Evolutionary conservation across 768 basidiomycete genomes (phyloP).

Genomic region (Exidia glandulosa): DNA sequence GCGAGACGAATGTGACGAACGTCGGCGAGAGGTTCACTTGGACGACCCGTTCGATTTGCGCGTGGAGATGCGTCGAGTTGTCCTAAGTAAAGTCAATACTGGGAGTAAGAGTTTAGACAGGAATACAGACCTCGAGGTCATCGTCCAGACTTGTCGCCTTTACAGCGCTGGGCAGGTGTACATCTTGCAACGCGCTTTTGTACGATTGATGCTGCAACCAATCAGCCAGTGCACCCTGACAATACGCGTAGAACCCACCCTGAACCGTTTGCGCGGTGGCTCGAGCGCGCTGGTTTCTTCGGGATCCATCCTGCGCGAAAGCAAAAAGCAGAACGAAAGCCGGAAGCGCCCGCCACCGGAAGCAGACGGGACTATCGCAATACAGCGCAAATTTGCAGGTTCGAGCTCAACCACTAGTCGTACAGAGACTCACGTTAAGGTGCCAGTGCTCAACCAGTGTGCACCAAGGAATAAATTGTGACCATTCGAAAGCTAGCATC

Average conservation of each 20-base stretch:
- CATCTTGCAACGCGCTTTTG: slow-evolving; percentile 49
- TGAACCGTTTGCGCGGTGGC: slow-evolving; percentile 3
- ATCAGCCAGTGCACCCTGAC: neutral
- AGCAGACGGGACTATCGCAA: too few species aligned
- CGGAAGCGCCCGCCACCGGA: too few species aligned
- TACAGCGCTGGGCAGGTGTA: slow-evolving; percentile 62
- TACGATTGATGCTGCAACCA: slow-evolving; percentile 61
- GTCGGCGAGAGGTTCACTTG: slow-evolving; percentile 71
- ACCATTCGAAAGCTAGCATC: too few species aligned
- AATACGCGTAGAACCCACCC: neutral
- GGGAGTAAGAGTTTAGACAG: neutral
- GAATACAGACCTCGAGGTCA: slow-evolving; percentile 41
- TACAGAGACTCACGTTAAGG: too few species aligned
- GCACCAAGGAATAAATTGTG: too few species aligned
- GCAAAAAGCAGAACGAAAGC: neutral
- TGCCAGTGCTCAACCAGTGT: too few species aligned
- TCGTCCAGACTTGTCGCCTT: slow-evolving; percentile 39
- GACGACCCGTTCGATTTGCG: slow-evolving; percentile 63
- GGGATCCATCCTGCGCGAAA: neutral
- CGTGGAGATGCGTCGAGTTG: slow-evolving; percentile 67
- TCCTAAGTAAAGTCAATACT: slow-evolving; percentile 34
- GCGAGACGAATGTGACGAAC: slow-evolving; percentile 59
- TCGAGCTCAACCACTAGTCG: too few species aligned
- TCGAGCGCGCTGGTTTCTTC: neutral
- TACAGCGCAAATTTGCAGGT: too few species aligned